Conservation (phyloP, 2,329 filamentous ascomycete species). For the Calonectria pauciramosa region DNA sequence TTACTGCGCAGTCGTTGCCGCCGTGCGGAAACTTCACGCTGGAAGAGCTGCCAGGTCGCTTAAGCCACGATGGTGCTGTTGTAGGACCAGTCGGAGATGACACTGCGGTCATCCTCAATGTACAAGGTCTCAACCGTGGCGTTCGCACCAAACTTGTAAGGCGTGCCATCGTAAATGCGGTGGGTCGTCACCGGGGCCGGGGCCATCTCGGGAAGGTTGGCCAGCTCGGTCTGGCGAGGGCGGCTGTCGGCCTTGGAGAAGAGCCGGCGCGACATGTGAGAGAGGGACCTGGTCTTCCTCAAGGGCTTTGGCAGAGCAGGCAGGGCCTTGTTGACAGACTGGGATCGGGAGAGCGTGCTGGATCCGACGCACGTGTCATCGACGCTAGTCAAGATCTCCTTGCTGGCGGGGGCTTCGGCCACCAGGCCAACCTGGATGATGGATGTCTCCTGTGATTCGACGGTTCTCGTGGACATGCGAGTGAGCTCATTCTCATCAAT, state of each 20-base stretch:
- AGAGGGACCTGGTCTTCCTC: neutral
- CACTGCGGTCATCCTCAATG: neutral
- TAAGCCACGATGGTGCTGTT: neutral
- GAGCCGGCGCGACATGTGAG: neutral
- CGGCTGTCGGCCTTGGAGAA: neutral
- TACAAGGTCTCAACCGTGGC: neutral
- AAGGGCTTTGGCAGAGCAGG: neutral
- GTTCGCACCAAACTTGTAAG: neutral
- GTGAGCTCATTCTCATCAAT: neutral
- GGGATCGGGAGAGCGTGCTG: neutral
- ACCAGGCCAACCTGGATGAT: conserved; percentile 6
- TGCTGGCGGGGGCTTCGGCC: neutral
- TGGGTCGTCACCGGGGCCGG: neutral
- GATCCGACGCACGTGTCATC: neutral
- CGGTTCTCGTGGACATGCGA: neutral
- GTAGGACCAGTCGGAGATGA: neutral
- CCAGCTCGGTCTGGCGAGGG: neutral
- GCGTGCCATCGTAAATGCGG: neutral
- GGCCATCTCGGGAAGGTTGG: neutral
- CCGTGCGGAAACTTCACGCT: neutral
- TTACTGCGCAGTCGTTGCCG: neutral
- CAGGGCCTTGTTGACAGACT: neutral
- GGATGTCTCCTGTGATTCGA: neutral
- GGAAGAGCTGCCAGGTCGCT: no score
- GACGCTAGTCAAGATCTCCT: neutral